These are phyloP conservation scores for Lachnellula willkommii DNA, from an alignment of 2,329 filamentous ascomycete genomes.

Conservation along the genomic window DNA sequence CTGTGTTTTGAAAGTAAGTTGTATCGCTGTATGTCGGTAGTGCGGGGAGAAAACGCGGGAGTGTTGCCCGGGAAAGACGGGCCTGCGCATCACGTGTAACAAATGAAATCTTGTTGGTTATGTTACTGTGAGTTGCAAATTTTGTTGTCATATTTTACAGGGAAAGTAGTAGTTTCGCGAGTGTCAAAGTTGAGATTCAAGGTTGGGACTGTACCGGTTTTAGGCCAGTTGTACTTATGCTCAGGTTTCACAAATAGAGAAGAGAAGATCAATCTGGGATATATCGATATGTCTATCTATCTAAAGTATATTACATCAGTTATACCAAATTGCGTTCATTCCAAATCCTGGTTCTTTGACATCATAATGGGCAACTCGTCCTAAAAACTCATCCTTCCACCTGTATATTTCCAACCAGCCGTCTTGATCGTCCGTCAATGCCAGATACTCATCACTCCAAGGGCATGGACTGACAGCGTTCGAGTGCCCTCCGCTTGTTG, in stretches of 20 bases:
- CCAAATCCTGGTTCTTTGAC: slow-evolving; percentile 86
- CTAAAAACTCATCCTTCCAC: slow-evolving; percentile 77
- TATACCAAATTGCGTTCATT: slow-evolving; percentile 97
- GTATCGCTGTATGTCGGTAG: not conserved
- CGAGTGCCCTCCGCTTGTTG: slow-evolving; percentile 80
- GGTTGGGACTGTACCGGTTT: too few species aligned
- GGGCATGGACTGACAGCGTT: slow-evolving; percentile 82
- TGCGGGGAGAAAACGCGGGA: not conserved
- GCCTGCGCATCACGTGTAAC: too few species aligned
- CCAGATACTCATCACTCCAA: slow-evolving; percentile 85
- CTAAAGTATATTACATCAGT: slow-evolving; percentile 45
- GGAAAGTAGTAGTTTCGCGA: not conserved
- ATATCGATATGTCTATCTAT: not conserved
- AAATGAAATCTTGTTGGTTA: too few species aligned
- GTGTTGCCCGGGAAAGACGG: slow-evolving; percentile 3
- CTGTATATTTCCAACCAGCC: slow-evolving; percentile 84
- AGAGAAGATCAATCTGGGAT: too few species aligned
- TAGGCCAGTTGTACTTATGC: too few species aligned
- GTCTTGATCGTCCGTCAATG: slow-evolving; percentile 81
- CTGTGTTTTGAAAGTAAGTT: too few species aligned
- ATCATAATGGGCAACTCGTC: slow-evolving; percentile 68
- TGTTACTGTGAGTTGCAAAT: too few species aligned
- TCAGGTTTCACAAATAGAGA: not conserved
- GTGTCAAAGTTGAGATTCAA: too few species aligned
- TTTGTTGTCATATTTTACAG: too few species aligned